A percentile compares a stretch with the other conserved stretches of the same genome.
These are phyloP conservation scores for Pseudogymnoascus destructans DNA, from an alignment of 2,329 filamentous ascomycete species.

Conservation along the genomic window DNA sequence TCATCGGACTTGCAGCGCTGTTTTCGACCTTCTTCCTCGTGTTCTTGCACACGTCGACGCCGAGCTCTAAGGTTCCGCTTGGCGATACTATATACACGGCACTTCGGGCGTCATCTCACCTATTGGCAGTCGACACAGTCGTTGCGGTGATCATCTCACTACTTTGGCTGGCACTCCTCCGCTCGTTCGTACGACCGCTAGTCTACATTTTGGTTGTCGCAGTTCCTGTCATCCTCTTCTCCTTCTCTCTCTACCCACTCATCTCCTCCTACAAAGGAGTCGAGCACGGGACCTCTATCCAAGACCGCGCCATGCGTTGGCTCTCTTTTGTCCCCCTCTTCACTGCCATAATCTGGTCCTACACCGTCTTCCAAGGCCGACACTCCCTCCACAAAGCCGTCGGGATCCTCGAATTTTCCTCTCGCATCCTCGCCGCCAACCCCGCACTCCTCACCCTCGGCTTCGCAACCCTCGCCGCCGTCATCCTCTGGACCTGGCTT, in stretches of 20 bases:
- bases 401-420: slow-evolving; percentile 83
- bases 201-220: slow-evolving; percentile 70
- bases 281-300: slow-evolving; percentile 62
- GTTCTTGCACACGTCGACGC: slow-evolving; percentile 72
- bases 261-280: slow-evolving; percentile 75
- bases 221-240: slow-evolving; percentile 74
- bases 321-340: slow-evolving; percentile 63
- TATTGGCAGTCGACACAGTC: slow-evolving; percentile 81
- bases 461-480: slow-evolving; percentile 57
- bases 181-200: slow-evolving; percentile 76
- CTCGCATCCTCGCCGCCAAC: slow-evolving; percentile 73
- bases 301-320: slow-evolving; percentile 84
- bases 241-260: slow-evolving; percentile 84
- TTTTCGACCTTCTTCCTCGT: slow-evolving; percentile 82
- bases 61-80: slow-evolving; percentile 53
- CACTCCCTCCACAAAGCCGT: slow-evolving; percentile 72
- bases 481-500: slow-evolving; percentile 84
- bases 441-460: slow-evolving; percentile 74
- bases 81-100: slow-evolving; percentile 93
- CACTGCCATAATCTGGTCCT: slow-evolving; percentile 66
- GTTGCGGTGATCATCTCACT: slow-evolving; percentile 81
- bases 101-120: slow-evolving; percentile 72
- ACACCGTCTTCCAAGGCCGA: slow-evolving; percentile 68
- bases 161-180: slow-evolving; percentile 76
- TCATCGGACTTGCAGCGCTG: slow-evolving; percentile 71